Conservation (phyloP, 73 alveolate genomes). For the Symbiodinium natans region DNA sequence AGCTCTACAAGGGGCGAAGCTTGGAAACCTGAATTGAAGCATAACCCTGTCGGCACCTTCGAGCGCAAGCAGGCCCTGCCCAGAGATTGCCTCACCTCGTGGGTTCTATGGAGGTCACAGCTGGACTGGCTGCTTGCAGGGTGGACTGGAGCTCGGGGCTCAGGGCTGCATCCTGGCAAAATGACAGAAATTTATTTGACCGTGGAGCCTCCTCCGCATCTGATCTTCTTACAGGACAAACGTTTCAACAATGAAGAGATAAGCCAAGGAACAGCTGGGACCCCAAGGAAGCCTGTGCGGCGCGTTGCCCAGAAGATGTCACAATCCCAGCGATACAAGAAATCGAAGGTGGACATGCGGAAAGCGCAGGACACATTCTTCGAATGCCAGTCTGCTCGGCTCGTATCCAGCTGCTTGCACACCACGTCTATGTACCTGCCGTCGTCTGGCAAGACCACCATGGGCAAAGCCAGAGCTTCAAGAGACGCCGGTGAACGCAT, state of each 20-base stretch:
- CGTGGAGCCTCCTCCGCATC: too few relatives aligned
- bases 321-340: conserved; percentile 49
- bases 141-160: too few relatives aligned
- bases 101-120: neutral
- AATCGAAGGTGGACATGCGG: neutral
- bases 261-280: neutral
- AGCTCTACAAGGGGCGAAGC: too few relatives aligned
- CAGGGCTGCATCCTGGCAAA: neutral
- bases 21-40: too few relatives aligned
- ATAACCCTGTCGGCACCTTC: neutral
- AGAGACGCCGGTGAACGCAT: neutral
- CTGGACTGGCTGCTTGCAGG: too few relatives aligned
- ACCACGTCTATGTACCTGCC: conserved; percentile 42
- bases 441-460: conserved; percentile 38
- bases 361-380: neutral
- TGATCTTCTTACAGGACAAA: too few relatives aligned
- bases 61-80: conserved; percentile 43
- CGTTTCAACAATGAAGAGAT: neutral
- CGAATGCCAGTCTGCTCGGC: neutral
- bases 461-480: neutral
- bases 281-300: conserved; percentile 6
- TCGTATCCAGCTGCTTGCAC: neutral
- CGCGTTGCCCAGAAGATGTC: conserved; percentile 55
- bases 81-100: conserved; percentile 7
- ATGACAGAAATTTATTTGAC: too few relatives aligned